Percentiles rank a stretch among this genome's conserved stretches.
These are phyloP conservation scores for Phytopythium delawarense DNA, from an alignment of 352 stramenopile species.

Conservation along the genomic window DNA sequence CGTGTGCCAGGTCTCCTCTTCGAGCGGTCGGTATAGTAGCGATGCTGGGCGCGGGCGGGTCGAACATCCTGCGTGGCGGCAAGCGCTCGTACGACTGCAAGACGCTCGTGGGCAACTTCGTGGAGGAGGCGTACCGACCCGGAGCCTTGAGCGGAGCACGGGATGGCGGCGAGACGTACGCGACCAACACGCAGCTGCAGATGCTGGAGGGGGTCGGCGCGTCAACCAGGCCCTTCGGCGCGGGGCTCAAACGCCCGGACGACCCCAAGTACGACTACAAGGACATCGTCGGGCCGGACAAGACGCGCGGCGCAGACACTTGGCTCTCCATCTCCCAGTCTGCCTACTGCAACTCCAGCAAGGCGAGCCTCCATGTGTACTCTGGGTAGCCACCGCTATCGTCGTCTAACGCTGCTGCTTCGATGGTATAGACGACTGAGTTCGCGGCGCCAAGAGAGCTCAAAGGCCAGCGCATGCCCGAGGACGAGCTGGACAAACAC, in stretches of 20 bases:
- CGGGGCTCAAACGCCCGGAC: conserved; percentile 36
- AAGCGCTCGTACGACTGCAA: conserved; percentile 78
- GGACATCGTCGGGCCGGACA: conserved; percentile 63
- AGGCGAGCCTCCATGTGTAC: conserved; percentile 13
- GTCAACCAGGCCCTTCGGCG: conserved; percentile 36
- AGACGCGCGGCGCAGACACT: conserved; percentile 34
- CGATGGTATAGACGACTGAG: conserved; percentile 29
- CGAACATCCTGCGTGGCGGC: conserved; percentile 76
- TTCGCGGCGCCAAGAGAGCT: conserved; percentile 63
- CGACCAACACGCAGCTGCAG: conserved; percentile 49
- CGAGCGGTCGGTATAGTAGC: background rate
- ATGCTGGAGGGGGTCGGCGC: conserved; percentile 46
- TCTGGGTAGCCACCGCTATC: background rate
- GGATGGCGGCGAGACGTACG: conserved; percentile 44
- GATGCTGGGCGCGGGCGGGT: conserved; percentile 54
- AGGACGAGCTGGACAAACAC: conserved; percentile 53
- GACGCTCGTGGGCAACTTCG: conserved; percentile 78
- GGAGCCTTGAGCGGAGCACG: conserved; percentile 35
- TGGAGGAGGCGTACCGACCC: conserved; percentile 71
- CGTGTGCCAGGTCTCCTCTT: background rate
- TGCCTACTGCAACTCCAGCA: conserved; percentile 41
- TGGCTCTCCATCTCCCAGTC: conserved; percentile 66
- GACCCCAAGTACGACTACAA: conserved; percentile 69
- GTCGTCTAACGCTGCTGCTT: background rate
- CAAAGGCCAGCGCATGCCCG: conserved; percentile 34